These are phyloP conservation scores for Nissolia schottii DNA, from an alignment of 306 rosid species.

Conservation along the genomic window DNA sequence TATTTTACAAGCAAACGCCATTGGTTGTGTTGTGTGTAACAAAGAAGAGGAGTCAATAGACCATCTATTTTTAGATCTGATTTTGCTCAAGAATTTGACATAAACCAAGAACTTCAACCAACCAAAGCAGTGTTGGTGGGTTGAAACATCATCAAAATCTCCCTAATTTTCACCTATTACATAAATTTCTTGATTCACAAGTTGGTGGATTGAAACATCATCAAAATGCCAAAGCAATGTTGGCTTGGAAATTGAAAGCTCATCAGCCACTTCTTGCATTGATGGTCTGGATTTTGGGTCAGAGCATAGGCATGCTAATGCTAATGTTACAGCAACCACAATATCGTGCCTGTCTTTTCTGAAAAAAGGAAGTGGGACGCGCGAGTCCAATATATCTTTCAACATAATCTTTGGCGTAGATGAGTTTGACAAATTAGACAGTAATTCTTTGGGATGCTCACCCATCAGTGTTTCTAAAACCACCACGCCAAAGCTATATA, in stretches of 20 bases:
- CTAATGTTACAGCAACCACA: not conserved
- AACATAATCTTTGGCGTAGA: not conserved
- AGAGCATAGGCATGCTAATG: not conserved
- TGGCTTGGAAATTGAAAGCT: not conserved
- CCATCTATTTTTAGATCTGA: no score
- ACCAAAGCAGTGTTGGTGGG: no score
- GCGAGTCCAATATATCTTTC: slow-evolving; percentile 5
- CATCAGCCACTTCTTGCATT: slow-evolving; percentile 1
- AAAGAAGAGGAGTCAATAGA: no score
- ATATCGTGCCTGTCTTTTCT: slow-evolving; percentile 18
- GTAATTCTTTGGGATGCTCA: slow-evolving; percentile 1
- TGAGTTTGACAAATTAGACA: not conserved
- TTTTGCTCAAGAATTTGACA: no score
- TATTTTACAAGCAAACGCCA: no score
- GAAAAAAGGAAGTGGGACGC: not conserved
- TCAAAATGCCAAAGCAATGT: not conserved
- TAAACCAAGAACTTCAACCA: no score
- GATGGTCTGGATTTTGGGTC: not conserved
- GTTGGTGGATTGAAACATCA: not conserved
- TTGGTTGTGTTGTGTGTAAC: no score
- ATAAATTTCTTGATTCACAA: not conserved
- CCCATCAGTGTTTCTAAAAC: slow-evolving; percentile 22
- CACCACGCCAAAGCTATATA: slow-evolving; percentile 24
- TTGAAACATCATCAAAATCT: not conserved
- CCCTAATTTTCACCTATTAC: not conserved